A percentile compares a stretch with the other conserved stretches of the same genome.
These are phyloP conservation scores for Medicago arabica DNA, from an alignment of 306 rosid species.

Conservation along the genomic window DNA sequence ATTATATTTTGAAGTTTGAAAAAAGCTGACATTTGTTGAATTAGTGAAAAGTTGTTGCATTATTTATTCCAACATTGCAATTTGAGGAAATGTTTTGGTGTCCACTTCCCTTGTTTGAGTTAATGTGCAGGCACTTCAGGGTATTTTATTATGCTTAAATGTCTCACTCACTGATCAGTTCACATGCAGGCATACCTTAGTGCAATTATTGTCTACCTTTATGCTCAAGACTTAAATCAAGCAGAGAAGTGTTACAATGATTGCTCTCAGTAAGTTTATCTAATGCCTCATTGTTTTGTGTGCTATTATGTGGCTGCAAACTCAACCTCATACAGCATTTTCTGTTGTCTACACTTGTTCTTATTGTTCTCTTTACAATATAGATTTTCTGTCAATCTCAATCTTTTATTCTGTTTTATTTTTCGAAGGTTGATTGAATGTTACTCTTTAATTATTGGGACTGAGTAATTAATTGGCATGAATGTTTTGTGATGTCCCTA, in stretches of 20 bases:
- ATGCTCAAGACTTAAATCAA: conserved; percentile 79
- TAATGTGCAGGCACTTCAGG: background rate
- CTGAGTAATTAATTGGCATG: conserved; percentile 18
- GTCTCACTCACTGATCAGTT: conserved; percentile 33
- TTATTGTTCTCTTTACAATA: background rate
- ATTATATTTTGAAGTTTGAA: background rate
- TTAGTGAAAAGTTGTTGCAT: background rate
- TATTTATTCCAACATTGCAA: background rate
- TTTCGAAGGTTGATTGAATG: background rate
- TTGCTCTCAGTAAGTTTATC: conserved; percentile 82
- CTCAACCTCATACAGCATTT: conserved; percentile 6
- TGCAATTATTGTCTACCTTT: conserved; percentile 80
- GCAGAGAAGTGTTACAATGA: conserved; percentile 95
- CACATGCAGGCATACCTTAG: conserved; percentile 86
- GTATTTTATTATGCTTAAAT: background rate
- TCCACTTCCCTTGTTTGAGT: background rate
- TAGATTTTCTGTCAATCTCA: background rate
- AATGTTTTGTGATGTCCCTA: conserved; percentile 40
- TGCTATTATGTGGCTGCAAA: conserved; percentile 8
- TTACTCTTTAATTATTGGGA: background rate
- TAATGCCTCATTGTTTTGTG: conserved; percentile 11
- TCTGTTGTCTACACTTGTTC: background rate
- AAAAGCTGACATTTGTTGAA: background rate
- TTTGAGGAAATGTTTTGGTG: background rate
- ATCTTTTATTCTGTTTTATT: background rate